phyloP scores from a whole-genome alignment of 2,329 filamentous ascomycete genomes.

The Byssothecium circinans region DNA sequence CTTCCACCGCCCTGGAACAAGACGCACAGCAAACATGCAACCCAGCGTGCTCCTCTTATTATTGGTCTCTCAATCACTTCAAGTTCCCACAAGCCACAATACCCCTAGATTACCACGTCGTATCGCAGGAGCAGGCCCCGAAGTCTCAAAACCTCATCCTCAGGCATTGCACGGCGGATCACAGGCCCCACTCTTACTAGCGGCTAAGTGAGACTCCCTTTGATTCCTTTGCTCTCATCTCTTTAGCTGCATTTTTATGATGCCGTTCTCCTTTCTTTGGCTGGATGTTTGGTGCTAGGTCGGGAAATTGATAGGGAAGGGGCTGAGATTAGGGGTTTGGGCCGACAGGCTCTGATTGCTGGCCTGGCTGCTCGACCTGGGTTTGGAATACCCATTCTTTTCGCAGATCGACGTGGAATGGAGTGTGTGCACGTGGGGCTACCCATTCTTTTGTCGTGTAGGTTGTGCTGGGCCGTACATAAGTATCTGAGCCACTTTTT shows the following conservation, averaged over 20 bases:
- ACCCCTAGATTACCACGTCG: background rate
- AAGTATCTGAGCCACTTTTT: constrained; percentile 5
- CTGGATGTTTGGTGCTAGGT: background rate
- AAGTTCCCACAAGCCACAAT: background rate
- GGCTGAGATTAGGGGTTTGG: constrained; percentile 10
- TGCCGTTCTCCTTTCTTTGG: constrained; percentile 1
- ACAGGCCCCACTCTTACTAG: constrained; percentile 19
- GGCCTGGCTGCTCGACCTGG: too few species aligned
- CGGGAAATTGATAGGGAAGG: background rate
- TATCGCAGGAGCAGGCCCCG: background rate
- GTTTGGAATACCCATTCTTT: background rate
- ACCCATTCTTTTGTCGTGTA: background rate
- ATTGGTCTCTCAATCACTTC: background rate
- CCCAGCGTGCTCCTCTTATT: background rate
- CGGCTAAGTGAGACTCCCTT: constrained; percentile 17
- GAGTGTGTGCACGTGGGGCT: background rate
- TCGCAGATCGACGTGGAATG: background rate
- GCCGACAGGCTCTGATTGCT: background rate
- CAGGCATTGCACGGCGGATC: constrained; percentile 11
- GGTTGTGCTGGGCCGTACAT: background rate
- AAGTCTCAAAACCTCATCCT: constrained; percentile 6
- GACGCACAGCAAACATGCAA: constrained; percentile 2
- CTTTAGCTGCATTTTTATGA: constrained; percentile 2
- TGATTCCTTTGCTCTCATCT: constrained; percentile 8
- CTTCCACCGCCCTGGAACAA: background rate